These are phyloP conservation scores for Eutrema japonicum DNA, from an alignment of 345 rosid genomes.

Conservation along the genomic window DNA sequence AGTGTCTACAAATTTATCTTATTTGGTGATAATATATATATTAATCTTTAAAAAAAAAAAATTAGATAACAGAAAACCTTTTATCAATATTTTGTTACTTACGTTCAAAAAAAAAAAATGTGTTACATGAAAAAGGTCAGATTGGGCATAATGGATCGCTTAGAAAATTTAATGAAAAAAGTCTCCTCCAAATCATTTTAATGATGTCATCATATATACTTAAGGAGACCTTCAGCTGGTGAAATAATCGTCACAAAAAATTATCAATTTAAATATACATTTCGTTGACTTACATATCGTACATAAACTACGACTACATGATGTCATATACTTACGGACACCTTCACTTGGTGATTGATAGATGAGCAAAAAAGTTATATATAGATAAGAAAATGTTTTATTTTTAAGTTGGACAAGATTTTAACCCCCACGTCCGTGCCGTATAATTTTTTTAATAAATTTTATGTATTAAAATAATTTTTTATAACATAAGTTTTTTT, in stretches of 20 bases:
- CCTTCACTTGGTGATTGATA: neutral
- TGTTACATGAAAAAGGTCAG: too few species aligned
- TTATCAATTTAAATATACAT: neutral
- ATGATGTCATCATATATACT: slow-evolving; percentile 23
- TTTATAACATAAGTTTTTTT: too few species aligned
- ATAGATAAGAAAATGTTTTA: too few species aligned
- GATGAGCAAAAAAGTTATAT: too few species aligned
- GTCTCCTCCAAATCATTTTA: neutral
- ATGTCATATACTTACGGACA: slow-evolving; percentile 20
- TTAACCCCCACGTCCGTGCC: too few species aligned
- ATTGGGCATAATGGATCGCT: slow-evolving; percentile 7
- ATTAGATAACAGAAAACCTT: too few species aligned
- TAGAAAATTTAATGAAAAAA: neutral
- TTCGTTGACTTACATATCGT: slow-evolving; percentile 22
- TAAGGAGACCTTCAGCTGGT: slow-evolving; percentile 3
- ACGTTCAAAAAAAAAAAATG: too few species aligned
- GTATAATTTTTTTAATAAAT: too few species aligned
- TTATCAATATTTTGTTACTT: neutral
- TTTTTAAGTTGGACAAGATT: too few species aligned
- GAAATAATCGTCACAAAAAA: slow-evolving; percentile 3
- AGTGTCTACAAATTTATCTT: neutral
- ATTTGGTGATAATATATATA: too few species aligned
- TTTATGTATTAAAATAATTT: too few species aligned
- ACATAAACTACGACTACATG: slow-evolving; percentile 10
- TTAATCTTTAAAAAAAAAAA: too few species aligned